A percentile compares a stretch with the other conserved stretches of the same genome.
Evolutionary conservation across 495 filamentous ascomycete species (phyloP).

Genomic region (Gamarada debralockiae): DNA sequence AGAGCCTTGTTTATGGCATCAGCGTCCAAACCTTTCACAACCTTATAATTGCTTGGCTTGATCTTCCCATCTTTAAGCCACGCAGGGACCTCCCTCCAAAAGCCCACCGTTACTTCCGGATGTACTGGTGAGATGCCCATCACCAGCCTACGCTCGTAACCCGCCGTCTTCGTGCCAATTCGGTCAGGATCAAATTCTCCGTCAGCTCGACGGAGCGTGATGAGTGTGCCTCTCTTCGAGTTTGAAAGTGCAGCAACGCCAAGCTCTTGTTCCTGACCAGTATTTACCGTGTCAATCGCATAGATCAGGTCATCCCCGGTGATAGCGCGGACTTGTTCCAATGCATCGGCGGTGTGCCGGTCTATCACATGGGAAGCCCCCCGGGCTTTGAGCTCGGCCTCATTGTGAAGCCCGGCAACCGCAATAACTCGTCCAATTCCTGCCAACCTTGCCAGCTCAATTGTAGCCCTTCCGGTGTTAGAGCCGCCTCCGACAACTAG

Average conservation of each 20-base stretch:
- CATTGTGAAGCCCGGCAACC: constrained; percentile 1
- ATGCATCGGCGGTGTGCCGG: constrained; percentile 1
- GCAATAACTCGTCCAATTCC: constrained; percentile 1
- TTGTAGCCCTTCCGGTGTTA: constrained; percentile 1
- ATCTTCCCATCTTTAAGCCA: constrained; percentile 8
- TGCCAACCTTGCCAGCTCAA: constrained; percentile 4
- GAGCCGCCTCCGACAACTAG: constrained; percentile 6
- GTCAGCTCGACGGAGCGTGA: constrained; percentile 7
- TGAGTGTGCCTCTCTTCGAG: constrained; percentile 6
- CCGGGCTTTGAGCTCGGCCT: constrained; percentile 5
- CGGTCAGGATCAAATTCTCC: constrained; percentile 3
- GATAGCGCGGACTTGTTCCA: constrained; percentile 1
- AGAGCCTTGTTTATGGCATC: constrained; percentile 8
- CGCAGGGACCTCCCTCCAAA: constrained; percentile 4
- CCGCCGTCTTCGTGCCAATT: constrained; percentile 2
- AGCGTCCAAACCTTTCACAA: constrained; percentile 5
- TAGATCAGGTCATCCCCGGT: constrained; percentile 5
- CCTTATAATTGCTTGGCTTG: constrained; percentile 2
- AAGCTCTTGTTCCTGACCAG: neutral
- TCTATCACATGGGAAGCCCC: constrained; percentile 6
- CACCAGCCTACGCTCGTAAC: constrained; percentile 1
- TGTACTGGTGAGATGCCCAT: neutral
- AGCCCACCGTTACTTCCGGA: constrained; percentile 1
- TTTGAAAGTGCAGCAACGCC: constrained; percentile 7
- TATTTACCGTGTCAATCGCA: constrained; percentile 4